Conservation (phyloP, 2,329 filamentous ascomycete genomes). For the Trichoderma guizhouense region DNA sequence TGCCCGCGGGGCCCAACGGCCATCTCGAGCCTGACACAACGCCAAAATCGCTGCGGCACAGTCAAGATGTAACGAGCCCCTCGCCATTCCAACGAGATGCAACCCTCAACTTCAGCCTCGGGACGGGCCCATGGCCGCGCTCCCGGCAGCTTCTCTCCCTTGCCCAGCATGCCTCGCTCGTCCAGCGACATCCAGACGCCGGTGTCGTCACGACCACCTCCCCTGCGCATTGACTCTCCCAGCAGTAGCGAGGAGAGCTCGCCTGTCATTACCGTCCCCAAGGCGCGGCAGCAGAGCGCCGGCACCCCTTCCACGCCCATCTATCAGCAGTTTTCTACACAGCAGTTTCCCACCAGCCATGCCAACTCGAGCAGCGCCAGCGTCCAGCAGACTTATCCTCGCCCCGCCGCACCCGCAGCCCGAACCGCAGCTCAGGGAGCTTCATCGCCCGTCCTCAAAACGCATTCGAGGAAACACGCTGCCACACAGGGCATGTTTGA, state of each 20-base stretch:
- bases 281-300: slow-evolving; percentile 40
- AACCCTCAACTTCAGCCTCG: slow-evolving; percentile 34
- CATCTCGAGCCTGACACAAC: background rate
- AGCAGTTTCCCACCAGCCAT: slow-evolving; percentile 46
- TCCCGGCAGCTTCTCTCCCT: slow-evolving; percentile 56
- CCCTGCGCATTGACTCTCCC: slow-evolving; percentile 31
- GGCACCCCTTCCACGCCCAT: slow-evolving; percentile 43
- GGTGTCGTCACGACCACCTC: slow-evolving; percentile 33
- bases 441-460: slow-evolving; percentile 34
- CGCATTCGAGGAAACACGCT: slow-evolving; percentile 63
- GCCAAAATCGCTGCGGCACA: background rate
- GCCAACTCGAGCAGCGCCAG: slow-evolving; percentile 47
- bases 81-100: slow-evolving; percentile 41
- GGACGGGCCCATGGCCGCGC: slow-evolving; percentile 43
- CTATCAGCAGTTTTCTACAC: slow-evolving; percentile 46
- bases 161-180: slow-evolving; percentile 37
- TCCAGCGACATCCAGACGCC: slow-evolving; percentile 25
- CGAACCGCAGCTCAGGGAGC: slow-evolving; percentile 30
- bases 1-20: background rate
- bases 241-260: slow-evolving; percentile 29
- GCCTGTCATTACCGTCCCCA: slow-evolving; percentile 44
- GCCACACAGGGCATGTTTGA: slow-evolving; percentile 76
- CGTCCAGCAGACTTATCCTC: slow-evolving; percentile 55
- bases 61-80: slow-evolving; percentile 44
- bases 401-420: slow-evolving; percentile 42